Evolutionary conservation across 441 rosid species (phyloP).

Genomic region (Viola pubescens): DNA sequence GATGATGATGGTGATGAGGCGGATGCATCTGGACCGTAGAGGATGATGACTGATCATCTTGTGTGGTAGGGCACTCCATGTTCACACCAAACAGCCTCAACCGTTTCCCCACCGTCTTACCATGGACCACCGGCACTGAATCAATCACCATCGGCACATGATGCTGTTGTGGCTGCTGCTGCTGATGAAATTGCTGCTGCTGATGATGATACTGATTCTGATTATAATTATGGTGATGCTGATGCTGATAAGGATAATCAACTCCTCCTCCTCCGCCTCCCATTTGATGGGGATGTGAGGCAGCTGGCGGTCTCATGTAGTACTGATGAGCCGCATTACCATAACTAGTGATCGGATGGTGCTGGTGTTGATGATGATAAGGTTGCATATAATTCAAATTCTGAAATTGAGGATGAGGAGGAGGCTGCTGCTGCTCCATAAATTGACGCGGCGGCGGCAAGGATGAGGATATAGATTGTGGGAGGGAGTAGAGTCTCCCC

Average conservation of each 20-base stretch:
- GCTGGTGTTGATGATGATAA: conserved; percentile 27
- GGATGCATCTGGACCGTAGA: too few relatives aligned
- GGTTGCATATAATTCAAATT: conserved; percentile 31
- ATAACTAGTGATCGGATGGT: conserved; percentile 10
- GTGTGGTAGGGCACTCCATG: conserved; percentile 46
- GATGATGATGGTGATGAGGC: not conserved
- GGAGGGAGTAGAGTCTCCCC: conserved; percentile 46
- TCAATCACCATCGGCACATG: conserved; percentile 37
- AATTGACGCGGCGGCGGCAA: conserved; percentile 16
- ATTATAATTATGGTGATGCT: conserved; percentile 24
- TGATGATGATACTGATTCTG: conserved; percentile 16
- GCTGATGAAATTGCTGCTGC: conserved; percentile 17
- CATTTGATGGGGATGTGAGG: too few relatives aligned
- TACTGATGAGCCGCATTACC: too few relatives aligned
- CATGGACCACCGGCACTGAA: conserved; percentile 56
- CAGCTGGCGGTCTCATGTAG: too few relatives aligned
- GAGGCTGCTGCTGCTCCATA: conserved; percentile 20
- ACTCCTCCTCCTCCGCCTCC: too few relatives aligned
- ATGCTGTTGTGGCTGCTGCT: conserved; percentile 19
- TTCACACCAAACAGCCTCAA: conserved; percentile 66
- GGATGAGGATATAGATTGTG: conserved; percentile 20
- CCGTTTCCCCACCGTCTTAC: conserved; percentile 44
- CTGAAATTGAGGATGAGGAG: conserved; percentile 20
- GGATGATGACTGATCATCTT: conserved; percentile 19
- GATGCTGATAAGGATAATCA: conserved; percentile 14